A percentile compares a stretch with the other conserved stretches of the same genome.
phyloP scores from a whole-genome alignment of 2,329 filamentous ascomycete species.

The Saccharata proteae region DNA sequence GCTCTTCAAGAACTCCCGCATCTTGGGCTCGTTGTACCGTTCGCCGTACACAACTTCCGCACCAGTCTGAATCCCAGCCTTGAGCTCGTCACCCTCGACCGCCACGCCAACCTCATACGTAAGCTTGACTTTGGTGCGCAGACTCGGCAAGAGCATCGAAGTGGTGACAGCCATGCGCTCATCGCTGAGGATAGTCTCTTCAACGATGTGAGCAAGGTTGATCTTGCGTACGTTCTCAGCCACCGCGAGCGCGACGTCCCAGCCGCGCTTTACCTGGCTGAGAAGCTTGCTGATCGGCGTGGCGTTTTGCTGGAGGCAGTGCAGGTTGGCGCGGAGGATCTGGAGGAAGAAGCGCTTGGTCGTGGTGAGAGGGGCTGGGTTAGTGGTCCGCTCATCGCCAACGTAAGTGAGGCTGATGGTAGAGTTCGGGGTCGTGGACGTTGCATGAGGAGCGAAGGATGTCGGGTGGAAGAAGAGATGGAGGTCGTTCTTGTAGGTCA shows the following conservation, averaged over 20 bases:
- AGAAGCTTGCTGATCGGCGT: conserved; percentile 49
- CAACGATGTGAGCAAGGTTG: conserved; percentile 52
- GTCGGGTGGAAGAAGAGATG: conserved; percentile 60
- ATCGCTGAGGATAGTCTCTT: conserved; percentile 51
- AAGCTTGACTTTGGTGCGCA: conserved; percentile 59
- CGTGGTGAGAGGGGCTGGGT: conserved; percentile 44
- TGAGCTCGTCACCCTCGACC: conserved; percentile 36
- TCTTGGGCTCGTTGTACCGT: conserved; percentile 61
- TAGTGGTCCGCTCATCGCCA: conserved; percentile 43
- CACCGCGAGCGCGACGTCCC: conserved; percentile 52
- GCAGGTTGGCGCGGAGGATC: conserved; percentile 56
- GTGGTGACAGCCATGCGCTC: conserved; percentile 50
- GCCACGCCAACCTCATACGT: conserved; percentile 44
- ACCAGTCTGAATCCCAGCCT: conserved; percentile 15
- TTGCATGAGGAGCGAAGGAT: conserved; percentile 38
- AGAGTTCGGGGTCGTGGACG: conserved; percentile 29
- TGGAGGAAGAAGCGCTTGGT: conserved; percentile 68
- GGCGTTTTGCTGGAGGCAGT: conserved; percentile 46
- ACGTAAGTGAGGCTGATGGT: conserved; percentile 61
- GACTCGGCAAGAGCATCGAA: conserved; percentile 48
- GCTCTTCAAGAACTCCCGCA: conserved; percentile 56
- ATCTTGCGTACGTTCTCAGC: conserved; percentile 50
- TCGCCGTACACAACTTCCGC: conserved; percentile 66
- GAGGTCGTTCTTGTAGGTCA: conserved; percentile 61
- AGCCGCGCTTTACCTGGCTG: conserved; percentile 46